Percentiles rank a stretch among this genome's conserved stretches.
Conservation (phyloP, 2,329 filamentous ascomycete species). For the Trichoderma endophyticum region DNA sequence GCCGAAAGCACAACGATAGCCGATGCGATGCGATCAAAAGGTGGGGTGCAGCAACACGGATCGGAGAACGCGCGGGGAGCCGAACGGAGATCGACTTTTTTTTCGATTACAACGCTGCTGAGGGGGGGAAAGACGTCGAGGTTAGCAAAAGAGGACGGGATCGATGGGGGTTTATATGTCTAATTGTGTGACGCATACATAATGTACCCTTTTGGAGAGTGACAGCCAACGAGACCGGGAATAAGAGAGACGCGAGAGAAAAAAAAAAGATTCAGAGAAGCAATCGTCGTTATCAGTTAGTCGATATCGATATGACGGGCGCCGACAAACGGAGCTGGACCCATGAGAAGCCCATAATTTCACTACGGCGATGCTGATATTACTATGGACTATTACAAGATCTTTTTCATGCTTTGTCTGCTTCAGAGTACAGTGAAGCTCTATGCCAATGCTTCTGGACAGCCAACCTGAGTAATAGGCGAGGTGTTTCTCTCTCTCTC, state of each 20-base stretch:
- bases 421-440: neutral
- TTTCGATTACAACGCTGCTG: neutral
- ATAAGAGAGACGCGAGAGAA: neutral
- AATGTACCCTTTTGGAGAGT: neutral
- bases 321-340: conserved; percentile 13
- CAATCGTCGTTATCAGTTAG: neutral
- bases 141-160: neutral
- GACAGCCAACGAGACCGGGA: neutral
- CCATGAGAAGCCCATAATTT: neutral
- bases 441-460: neutral
- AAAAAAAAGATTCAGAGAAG: neutral
- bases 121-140: neutral
- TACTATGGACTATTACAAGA: neutral
- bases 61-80: conserved; percentile 18
- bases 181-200: neutral
- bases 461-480: neutral
- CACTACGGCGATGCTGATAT: neutral
- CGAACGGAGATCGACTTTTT: conserved; percentile 16
- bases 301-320: neutral
- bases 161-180: neutral
- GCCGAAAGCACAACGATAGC: neutral
- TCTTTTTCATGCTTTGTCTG: neutral
- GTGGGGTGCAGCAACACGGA: conserved; percentile 12
- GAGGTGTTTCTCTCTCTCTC: neutral
- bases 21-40: conserved; percentile 11